Conservation (phyloP, 148 eudicot species). For the Chenopodium quinoa region DNA sequence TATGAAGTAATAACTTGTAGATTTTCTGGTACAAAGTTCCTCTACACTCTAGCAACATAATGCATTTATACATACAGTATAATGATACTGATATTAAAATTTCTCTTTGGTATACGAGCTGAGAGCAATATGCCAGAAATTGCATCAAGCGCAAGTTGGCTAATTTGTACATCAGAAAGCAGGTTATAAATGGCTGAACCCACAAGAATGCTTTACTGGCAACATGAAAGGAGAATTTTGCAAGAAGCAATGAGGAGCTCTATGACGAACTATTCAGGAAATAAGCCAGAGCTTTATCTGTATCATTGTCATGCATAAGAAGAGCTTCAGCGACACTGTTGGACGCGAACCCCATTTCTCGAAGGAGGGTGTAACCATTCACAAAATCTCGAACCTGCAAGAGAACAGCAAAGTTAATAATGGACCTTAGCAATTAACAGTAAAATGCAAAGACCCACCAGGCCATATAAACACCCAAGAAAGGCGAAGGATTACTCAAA, state of each 20-base stretch:
- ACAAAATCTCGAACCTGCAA: conserved; percentile 77
- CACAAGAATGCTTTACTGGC: neutral
- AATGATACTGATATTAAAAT: neutral
- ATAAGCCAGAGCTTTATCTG: conserved; percentile 80
- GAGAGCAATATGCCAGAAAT: neutral
- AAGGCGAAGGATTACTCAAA: neutral
- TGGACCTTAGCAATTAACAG: neutral
- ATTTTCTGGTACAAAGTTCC: neutral
- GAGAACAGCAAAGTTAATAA: no score
- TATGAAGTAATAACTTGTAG: no score
- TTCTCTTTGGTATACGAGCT: conserved; percentile 11
- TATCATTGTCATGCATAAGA: conserved; percentile 78
- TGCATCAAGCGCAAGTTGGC: neutral
- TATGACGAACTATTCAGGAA: conserved; percentile 63
- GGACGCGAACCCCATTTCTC: conserved; percentile 91
- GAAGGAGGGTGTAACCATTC: conserved; percentile 60
- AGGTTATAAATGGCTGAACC: neutral
- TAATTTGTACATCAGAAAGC: conserved; percentile 7
- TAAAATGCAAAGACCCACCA: neutral
- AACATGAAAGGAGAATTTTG: neutral
- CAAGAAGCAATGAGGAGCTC: conserved; percentile 7
- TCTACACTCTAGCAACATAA: neutral
- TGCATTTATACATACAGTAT: neutral
- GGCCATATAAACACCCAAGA: neutral
- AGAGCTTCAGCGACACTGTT: conserved; percentile 78